Conservation (phyloP, 2,329 filamentous ascomycete genomes). For the Chaetomium olivaceum region DNA sequence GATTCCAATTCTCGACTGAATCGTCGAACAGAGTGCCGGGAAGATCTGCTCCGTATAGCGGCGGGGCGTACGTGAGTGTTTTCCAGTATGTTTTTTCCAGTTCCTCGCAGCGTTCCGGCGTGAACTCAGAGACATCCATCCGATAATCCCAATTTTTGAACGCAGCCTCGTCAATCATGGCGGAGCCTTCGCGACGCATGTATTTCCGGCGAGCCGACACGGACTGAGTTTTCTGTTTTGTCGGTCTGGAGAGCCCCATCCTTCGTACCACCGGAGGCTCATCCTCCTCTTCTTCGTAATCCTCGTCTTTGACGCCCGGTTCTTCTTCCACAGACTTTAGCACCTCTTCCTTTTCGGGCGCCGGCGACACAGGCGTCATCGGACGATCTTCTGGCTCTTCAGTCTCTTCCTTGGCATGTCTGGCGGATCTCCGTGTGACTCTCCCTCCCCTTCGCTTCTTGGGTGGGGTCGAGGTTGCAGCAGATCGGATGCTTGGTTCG, state of each 20-base stretch:
- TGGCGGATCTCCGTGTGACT: slow-evolving; percentile 29
- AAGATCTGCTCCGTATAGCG: slow-evolving; percentile 95
- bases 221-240: slow-evolving; percentile 67
- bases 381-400: slow-evolving; percentile 51
- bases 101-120: slow-evolving; percentile 87
- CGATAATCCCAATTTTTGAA: slow-evolving; percentile 91
- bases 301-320: slow-evolving; percentile 43
- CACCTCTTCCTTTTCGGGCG: slow-evolving; percentile 42
- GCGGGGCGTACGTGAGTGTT: slow-evolving; percentile 89
- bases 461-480: slow-evolving; percentile 45
- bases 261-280: slow-evolving; percentile 45
- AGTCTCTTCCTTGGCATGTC: slow-evolving; percentile 42
- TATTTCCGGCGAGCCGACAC: slow-evolving; percentile 86
- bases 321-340: slow-evolving; percentile 55
- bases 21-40: slow-evolving; percentile 94
- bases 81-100: slow-evolving; percentile 97
- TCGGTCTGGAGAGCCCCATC: slow-evolving; percentile 48
- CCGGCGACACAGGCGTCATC: slow-evolving; percentile 60
- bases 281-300: slow-evolving; percentile 47
- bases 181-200: slow-evolving; percentile 74
- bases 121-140: slow-evolving; percentile 85
- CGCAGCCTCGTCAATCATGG: slow-evolving; percentile 82
- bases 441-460: slow-evolving; percentile 35
- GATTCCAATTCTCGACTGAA: slow-evolving; percentile 80
- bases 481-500: slow-evolving; percentile 25